A percentile compares a stretch with the other conserved stretches of the same genome.
phyloP scores from a whole-genome alignment of 208 protist genomes.

The Balamuthia mandrillaris region DNA sequence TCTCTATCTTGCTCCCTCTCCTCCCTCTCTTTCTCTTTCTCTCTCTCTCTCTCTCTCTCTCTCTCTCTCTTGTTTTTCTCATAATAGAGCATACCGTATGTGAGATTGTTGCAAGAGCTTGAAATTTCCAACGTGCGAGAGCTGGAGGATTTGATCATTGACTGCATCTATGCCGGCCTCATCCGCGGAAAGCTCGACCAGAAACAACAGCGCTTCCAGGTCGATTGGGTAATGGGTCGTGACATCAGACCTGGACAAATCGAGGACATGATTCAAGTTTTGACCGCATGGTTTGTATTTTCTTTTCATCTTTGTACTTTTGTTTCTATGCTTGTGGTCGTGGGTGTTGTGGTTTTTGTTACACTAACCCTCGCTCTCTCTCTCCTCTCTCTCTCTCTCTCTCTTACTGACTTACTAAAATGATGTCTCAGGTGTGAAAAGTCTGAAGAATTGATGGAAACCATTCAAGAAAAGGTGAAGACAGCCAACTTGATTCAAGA shows the following conservation, averaged over 20 bases:
- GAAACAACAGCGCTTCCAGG: slow-evolving; percentile 2
- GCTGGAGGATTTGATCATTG: slow-evolving; percentile 40
- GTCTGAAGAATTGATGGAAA: not conserved
- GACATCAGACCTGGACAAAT: slow-evolving; percentile 20
- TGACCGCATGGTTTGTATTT: not conserved
- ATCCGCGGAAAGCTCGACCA: slow-evolving; percentile 41
- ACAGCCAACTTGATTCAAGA: not conserved
- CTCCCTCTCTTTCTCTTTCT: not conserved
- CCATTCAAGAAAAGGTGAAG: not conserved
- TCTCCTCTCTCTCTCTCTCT: not conserved
- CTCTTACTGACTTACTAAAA: not conserved
- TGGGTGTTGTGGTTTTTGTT: too few species aligned
- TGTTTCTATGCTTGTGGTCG: too few species aligned
- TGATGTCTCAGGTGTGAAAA: not conserved
- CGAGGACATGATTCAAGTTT: slow-evolving; percentile 2
- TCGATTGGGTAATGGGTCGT: slow-evolving; percentile 29
- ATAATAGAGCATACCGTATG: slow-evolving; percentile 14
- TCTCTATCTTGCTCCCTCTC: not conserved
- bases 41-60: not conserved
- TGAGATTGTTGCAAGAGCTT: not conserved
- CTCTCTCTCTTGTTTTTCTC: not conserved
- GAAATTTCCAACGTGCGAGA: slow-evolving; percentile 27
- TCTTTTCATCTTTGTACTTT: not conserved
- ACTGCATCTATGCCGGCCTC: slow-evolving; percentile 40
- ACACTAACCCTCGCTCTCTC: not conserved